These are phyloP conservation scores for Cladosporium oxysporum DNA, from an alignment of 2,329 filamentous ascomycete genomes.

Conservation along the genomic window DNA sequence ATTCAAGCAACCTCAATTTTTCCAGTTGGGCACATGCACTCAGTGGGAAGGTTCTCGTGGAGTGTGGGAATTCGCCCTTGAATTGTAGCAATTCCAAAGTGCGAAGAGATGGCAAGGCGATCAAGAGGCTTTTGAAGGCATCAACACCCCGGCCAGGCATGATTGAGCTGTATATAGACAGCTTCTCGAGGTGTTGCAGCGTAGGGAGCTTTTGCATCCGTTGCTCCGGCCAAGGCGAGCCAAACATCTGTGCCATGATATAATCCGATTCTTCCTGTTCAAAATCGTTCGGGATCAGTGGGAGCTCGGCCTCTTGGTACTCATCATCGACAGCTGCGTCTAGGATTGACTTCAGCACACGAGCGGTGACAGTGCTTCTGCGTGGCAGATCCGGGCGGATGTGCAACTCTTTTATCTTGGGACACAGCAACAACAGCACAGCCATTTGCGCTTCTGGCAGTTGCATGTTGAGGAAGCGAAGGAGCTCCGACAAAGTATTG, in stretches of 20 bases:
- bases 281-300: background rate
- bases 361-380: background rate
- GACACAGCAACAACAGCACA: constrained; percentile 11
- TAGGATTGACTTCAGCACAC: background rate
- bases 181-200: background rate
- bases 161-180: background rate
- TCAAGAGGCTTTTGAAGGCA: background rate
- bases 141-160: background rate
- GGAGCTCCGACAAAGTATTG: background rate
- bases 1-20: background rate
- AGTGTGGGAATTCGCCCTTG: background rate
- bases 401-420: constrained; percentile 3
- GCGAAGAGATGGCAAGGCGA: background rate
- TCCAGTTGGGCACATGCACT: background rate
- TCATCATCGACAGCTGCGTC: background rate
- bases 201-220: background rate
- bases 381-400: background rate
- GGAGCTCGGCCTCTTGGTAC: background rate
- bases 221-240: background rate
- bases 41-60: background rate
- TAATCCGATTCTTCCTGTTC: constrained; percentile 14
- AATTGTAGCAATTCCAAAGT: background rate
- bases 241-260: constrained; percentile 7
- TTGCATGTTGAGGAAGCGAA: background rate
- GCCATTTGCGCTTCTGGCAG: background rate